Evolutionary conservation across 2,329 filamentous ascomycete genomes (phyloP).

Genomic region (Paecilomyces niveus): DNA sequence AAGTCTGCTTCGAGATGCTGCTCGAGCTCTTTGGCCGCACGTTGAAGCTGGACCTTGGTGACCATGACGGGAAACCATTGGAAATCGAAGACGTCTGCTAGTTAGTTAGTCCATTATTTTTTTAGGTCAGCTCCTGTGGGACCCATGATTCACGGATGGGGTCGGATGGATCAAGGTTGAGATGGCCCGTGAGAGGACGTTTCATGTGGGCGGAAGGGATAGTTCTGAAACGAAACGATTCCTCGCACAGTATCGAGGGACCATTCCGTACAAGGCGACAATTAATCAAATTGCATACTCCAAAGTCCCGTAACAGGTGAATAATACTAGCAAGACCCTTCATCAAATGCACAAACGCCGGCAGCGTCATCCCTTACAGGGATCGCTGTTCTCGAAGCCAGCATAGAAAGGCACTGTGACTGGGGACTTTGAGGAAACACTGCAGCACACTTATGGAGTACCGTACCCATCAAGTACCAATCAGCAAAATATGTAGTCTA

Average conservation of each 20-base stretch:
- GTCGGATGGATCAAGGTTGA: not conserved
- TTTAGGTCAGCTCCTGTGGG: not conserved
- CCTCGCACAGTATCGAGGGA: not conserved
- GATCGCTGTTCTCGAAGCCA: not conserved
- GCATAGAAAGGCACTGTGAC: not conserved
- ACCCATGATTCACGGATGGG: not conserved
- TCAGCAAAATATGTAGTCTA: not conserved
- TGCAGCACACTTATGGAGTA: not conserved
- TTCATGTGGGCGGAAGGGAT: not conserved
- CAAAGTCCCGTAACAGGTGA: not conserved
- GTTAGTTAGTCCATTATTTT: conserved; percentile 2
- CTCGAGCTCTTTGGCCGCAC: conserved; percentile 75
- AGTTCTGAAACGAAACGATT: not conserved
- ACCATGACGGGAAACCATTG: conserved; percentile 52
- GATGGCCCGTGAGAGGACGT: not conserved
- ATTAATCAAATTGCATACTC: not conserved
- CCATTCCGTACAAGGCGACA: not conserved
- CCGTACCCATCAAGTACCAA: not conserved
- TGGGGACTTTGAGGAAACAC: not conserved
- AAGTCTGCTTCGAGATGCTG: conserved; percentile 85
- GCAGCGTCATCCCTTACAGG: not conserved
- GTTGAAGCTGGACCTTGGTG: conserved; percentile 71
- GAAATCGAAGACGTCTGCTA: conserved; percentile 69
- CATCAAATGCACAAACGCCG: not conserved
- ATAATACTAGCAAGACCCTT: not conserved